Conservation (phyloP, 2,329 filamentous ascomycete genomes). For the Ascochyta viciae-villosae region DNA sequence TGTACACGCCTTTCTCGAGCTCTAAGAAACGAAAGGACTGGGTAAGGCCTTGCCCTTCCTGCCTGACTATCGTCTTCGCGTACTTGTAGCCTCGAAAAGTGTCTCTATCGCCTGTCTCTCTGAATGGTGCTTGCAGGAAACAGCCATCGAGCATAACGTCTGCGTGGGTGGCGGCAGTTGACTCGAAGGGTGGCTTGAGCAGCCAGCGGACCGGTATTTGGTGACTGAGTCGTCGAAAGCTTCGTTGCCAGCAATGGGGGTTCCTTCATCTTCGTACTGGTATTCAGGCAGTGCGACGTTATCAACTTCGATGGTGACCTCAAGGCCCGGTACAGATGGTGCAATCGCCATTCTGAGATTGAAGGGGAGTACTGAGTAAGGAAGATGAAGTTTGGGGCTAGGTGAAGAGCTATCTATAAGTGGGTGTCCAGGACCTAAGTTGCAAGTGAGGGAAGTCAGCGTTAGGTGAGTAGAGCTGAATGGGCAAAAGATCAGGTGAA, state of each 20-base stretch:
- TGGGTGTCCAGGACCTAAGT: background rate
- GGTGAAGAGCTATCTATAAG: background rate
- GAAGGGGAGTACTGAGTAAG: too few species aligned
- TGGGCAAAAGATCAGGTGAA: background rate
- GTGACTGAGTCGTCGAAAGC: conserved; percentile 11
- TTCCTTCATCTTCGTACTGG: conserved; percentile 29
- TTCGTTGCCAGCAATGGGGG: background rate
- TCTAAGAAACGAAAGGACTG: conserved; percentile 31
- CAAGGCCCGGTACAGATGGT: conserved; percentile 14
- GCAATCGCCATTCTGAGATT: conserved; percentile 26
- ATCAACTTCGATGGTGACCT: conserved; percentile 27
- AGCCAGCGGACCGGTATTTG: conserved; percentile 31
- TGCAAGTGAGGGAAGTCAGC: background rate
- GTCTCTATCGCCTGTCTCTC: background rate
- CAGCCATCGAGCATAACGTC: background rate
- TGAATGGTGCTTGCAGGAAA: background rate
- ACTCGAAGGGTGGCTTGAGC: conserved; percentile 21
- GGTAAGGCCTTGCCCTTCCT: background rate
- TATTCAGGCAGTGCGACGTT: conserved; percentile 33
- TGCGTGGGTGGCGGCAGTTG: background rate
- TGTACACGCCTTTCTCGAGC: conserved; percentile 17
- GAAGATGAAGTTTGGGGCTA: background rate
- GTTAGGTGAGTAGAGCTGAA: background rate
- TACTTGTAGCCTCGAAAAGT: background rate
- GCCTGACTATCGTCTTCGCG: background rate